Evolutionary conservation across 257 asterid genomes (phyloP).

Genomic region (Parsonsia alboflavescens): DNA sequence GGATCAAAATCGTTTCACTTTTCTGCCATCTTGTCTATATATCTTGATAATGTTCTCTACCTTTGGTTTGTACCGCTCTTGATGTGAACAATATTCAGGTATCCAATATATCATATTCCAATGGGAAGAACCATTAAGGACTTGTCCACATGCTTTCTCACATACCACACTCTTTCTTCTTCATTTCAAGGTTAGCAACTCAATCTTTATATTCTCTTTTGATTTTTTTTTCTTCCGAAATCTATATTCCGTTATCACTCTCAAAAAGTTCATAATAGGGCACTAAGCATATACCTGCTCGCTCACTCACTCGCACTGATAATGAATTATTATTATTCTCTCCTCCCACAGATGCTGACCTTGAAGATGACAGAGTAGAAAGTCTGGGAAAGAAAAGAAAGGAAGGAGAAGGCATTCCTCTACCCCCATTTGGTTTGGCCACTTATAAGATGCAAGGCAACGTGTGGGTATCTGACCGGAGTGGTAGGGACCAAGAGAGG

Average conservation of each 20-base stretch:
- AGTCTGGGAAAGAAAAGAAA: conserved; percentile 21
- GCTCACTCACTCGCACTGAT: not conserved
- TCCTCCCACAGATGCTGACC: conserved; percentile 30
- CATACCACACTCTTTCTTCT: conserved; percentile 54
- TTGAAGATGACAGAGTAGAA: conserved; percentile 26
- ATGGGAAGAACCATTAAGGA: conserved; percentile 46
- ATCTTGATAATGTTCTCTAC: not conserved
- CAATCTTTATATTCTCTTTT: not conserved
- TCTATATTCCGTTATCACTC: not conserved
- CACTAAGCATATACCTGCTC: not conserved
- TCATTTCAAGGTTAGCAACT: conserved; percentile 41
- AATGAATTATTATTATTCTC: too few species aligned
- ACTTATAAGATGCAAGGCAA: conserved; percentile 51
- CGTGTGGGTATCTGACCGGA: conserved; percentile 38
- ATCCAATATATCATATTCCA: conserved; percentile 52
- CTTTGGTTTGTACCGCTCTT: not conserved
- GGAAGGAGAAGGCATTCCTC: conserved; percentile 38
- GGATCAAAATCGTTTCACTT: not conserved
- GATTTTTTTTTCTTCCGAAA: not conserved
- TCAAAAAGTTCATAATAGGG: not conserved
- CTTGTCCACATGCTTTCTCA: conserved; percentile 46
- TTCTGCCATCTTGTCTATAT: not conserved
- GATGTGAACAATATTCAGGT: conserved; percentile 35
- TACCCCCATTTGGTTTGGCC: conserved; percentile 48
- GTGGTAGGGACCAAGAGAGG: conserved; percentile 46